A percentile compares a stretch with the other conserved stretches of the same genome.
These are phyloP conservation scores for Histomonas meleagridis DNA, from an alignment of 208 protist genomes.

Conservation along the genomic window DNA sequence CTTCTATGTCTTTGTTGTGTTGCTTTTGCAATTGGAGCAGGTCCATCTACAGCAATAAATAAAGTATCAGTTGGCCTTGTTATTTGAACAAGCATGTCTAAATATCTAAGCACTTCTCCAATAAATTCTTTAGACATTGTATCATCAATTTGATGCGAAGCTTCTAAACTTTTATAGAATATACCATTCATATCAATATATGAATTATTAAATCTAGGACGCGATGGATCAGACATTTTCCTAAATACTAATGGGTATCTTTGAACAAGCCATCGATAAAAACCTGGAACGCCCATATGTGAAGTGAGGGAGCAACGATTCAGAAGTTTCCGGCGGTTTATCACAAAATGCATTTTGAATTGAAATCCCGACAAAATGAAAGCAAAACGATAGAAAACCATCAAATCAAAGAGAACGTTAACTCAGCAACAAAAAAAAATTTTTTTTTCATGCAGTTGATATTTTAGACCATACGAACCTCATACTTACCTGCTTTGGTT, in stretches of 20 bases:
- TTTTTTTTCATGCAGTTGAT: too few relatives aligned
- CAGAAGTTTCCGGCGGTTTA: too few relatives aligned
- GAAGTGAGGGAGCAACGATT: too few relatives aligned
- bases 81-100: background rate
- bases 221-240: background rate
- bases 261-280: background rate
- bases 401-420: too few relatives aligned
- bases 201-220: background rate
- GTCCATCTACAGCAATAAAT: conserved; percentile 21
- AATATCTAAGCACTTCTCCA: background rate
- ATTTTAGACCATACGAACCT: conserved; percentile 62
- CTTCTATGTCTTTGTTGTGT: background rate
- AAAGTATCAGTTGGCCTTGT: background rate
- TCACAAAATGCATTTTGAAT: too few relatives aligned
- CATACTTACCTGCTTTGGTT: conserved; percentile 83
- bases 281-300: conserved; percentile 33
- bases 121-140: background rate
- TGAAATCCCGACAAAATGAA: too few relatives aligned
- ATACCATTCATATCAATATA: conserved; percentile 31
- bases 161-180: background rate
- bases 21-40: background rate
- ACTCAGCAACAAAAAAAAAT: too few relatives aligned
- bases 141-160: too few relatives aligned
- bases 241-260: background rate
- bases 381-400: too few relatives aligned